phyloP scores from a whole-genome alignment of 768 basidiomycete species.

The Podaxis rugospora region DNA sequence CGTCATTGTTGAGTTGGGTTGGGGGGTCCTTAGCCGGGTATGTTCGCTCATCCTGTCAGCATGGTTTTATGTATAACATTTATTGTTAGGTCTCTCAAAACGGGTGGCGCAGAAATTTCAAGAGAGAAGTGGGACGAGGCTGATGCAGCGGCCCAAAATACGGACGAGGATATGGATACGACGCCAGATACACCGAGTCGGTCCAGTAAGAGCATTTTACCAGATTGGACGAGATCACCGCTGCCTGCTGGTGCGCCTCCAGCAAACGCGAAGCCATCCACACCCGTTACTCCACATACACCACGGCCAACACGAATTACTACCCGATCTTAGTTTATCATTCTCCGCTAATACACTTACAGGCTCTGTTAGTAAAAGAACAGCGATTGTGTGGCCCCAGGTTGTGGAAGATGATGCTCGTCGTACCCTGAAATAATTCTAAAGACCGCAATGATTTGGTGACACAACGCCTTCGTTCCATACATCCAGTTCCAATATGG shows the following conservation, averaged over 20 bases:
- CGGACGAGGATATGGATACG: slow-evolving; percentile 21
- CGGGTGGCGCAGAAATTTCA: slow-evolving; percentile 75
- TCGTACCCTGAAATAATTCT: too few relatives aligned
- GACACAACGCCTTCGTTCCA: too few relatives aligned
- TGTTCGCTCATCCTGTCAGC: slow-evolving; percentile 20
- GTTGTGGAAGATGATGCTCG: too few relatives aligned
- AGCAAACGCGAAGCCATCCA: slow-evolving; percentile 27
- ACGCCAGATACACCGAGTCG: slow-evolving; percentile 18
- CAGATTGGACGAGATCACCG: slow-evolving; percentile 77
- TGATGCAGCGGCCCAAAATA: slow-evolving; percentile 37
- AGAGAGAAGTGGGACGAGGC: slow-evolving; percentile 87
- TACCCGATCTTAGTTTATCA: neutral
- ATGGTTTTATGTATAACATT: neutral
- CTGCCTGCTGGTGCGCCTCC: slow-evolving; percentile 63
- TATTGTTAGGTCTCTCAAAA: slow-evolving; percentile 68
- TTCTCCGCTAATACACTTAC: too few relatives aligned
- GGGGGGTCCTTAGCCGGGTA: slow-evolving; percentile 92
- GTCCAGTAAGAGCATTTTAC: slow-evolving; percentile 45
- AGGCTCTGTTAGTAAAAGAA: too few relatives aligned
- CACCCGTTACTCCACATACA: neutral
- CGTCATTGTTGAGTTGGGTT: slow-evolving; percentile 83
- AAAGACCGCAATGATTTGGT: too few relatives aligned
- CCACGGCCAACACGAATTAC: neutral
- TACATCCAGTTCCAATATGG: too few relatives aligned
- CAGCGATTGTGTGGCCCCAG: too few relatives aligned